phyloP scores from a whole-genome alignment of 495 filamentous ascomycete genomes.

The Aspergillus sparsus region DNA sequence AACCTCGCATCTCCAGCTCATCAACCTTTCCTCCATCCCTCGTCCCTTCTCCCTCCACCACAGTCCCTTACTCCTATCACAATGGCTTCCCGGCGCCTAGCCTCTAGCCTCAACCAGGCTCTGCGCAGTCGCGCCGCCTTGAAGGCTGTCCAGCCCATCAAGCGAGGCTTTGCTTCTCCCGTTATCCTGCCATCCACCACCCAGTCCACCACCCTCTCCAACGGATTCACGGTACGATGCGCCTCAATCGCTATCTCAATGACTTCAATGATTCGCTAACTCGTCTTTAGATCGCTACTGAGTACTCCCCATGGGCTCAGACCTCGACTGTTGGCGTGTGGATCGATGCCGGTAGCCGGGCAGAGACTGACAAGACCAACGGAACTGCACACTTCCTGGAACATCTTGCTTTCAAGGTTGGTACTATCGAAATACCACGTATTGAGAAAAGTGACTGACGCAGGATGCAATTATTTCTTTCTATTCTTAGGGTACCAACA shows the following conservation, averaged over 20 bases:
- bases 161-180: constrained; percentile 83
- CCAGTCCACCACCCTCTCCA: constrained; percentile 91
- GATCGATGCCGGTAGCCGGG: constrained; percentile 97
- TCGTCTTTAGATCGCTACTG: constrained; percentile 79
- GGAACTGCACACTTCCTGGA: constrained; percentile 99
- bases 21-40: constrained; percentile 38
- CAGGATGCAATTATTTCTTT: not conserved
- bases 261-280: constrained; percentile 41
- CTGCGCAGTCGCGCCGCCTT: constrained; percentile 79
- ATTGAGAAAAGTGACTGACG: not conserved
- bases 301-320: constrained; percentile 97
- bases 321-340: constrained; percentile 98
- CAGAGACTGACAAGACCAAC: constrained; percentile 98
- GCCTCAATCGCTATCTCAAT: constrained; percentile 26
- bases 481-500: constrained; percentile 75
- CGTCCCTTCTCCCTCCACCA: constrained; percentile 31
- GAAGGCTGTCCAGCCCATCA: constrained; percentile 68
- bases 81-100: constrained; percentile 95
- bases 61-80: constrained; percentile 34
- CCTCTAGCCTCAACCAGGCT: constrained; percentile 82
- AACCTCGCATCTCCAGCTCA: constrained; percentile 48
- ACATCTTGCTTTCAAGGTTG: constrained; percentile 98
- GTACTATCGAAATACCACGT: constrained; percentile 22
- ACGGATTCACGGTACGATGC: constrained; percentile 87
- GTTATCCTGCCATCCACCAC: constrained; percentile 74